Evolutionary conservation across 78 protist genomes (phyloP), one percentile per base, ranked within the genome.

Genomic region (Paratrimastix pyriformis): DNA sequence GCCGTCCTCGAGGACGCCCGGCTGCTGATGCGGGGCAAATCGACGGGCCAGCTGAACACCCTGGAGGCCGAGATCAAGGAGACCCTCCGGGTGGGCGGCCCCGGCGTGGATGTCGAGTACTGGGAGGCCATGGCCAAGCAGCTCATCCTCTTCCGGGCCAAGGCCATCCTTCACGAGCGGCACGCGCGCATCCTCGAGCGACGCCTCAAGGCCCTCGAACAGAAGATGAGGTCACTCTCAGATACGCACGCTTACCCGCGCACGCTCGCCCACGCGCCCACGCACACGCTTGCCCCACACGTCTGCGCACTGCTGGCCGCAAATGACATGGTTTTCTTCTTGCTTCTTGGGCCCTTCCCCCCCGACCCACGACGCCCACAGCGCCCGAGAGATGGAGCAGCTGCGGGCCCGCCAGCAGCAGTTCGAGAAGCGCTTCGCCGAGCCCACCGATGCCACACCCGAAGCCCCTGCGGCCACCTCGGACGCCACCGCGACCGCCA

Each of bases 91-190:
- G 50, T 79, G 11, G 81, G 74, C 1, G 29, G 46, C n/a, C 59
- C 84, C 35, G 21, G 38, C 13, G 81, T 86, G 42, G 88, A 90
- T 60, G 84, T 81, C 13, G 89, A 74, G 70, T 92, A 81, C 59
- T 92, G 93, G 96, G 90, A 86, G 43, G 45, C 85, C 7, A 54
- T 92, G 37, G 55, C 75, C 8, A 54, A 1, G 3, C 57, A 72
- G 50, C 76, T 90, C 42, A 0, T 30, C 24, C 72, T 88, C 5
- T 43, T 26, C 33, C 8, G 4, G 11, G 82, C 82, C 24, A 3
- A 26, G 7, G n/a, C 35, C 15, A 1, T 0, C 0, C 32, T 79
- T 26, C 18, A 29, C 11, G 83, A 52, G 29, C 2, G 26, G 18
- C 55, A 76, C 38, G 43, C 35, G 42, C 57, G 24, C n/a, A 74